These are phyloP conservation scores for Citrus medica DNA, from an alignment of 345 rosid species.

Conservation along the genomic window DNA sequence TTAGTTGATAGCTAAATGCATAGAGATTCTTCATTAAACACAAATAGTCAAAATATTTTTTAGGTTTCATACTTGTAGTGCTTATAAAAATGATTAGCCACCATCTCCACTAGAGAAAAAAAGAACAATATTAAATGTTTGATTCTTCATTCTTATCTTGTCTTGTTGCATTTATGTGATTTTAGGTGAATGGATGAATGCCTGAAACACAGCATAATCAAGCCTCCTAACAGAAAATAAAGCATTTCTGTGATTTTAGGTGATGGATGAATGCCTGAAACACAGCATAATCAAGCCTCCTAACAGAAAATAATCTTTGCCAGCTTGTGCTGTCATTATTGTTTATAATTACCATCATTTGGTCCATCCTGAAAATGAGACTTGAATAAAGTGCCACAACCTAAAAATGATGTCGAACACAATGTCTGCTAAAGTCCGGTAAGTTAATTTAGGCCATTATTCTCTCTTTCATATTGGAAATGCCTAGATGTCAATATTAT, in stretches of 20 bases:
- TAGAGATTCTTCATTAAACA: slow-evolving; percentile 12
- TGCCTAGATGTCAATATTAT: too few relatives aligned
- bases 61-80: neutral
- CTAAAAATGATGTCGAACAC: too few relatives aligned
- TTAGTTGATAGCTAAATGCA: neutral
- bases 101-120: neutral
- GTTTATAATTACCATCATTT: slow-evolving; percentile 4
- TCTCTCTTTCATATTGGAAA: too few relatives aligned
- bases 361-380: neutral
- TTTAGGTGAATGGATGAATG: neutral
- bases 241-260: neutral
- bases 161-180: neutral
- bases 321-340: slow-evolving; percentile 9
- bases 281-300: neutral
- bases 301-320: neutral
- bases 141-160: neutral
- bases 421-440: neutral
- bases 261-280: neutral
- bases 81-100: slow-evolving; percentile 18
- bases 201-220: neutral
- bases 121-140: neutral
- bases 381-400: neutral
- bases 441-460: neutral
- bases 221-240: neutral
- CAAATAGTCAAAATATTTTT: neutral